phyloP scores from a whole-genome alignment of 176 grass and related monocot genomes.

The Ananas comosus region DNA sequence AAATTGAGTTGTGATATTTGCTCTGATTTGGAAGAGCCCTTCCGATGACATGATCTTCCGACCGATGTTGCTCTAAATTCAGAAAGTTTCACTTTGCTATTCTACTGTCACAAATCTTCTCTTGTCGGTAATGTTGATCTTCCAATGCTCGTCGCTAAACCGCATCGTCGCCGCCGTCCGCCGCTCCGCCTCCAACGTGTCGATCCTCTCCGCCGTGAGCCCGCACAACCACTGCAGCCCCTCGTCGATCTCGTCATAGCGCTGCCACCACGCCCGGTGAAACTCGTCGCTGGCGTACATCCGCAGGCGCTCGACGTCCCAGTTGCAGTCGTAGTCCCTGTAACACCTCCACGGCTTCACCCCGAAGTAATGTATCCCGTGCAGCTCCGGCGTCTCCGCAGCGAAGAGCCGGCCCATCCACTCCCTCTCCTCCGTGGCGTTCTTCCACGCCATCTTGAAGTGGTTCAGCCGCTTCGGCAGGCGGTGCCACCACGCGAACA shows the following conservation, averaged over 20 bases:
- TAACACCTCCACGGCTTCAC: slow-evolving; percentile 84
- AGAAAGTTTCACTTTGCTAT: neutral
- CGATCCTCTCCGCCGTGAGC: slow-evolving; percentile 48
- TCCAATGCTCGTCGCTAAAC: slow-evolving; percentile 52
- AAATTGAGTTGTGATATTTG: too few species aligned
- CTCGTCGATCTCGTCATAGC: slow-evolving; percentile 67
- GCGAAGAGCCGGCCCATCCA: slow-evolving; percentile 69
- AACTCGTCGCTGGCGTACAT: slow-evolving; percentile 73
- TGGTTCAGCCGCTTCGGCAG: slow-evolving; percentile 73
- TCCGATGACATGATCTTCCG: too few species aligned
- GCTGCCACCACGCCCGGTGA: slow-evolving; percentile 64
- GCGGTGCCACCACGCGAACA: slow-evolving; percentile 98
- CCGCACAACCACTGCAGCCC: slow-evolving; percentile 40
- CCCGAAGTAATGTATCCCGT: slow-evolving; percentile 73
- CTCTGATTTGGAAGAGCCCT: too few species aligned
- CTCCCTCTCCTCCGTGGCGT: slow-evolving; percentile 43
- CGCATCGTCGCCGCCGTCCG: slow-evolving; percentile 43
- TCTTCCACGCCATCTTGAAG: slow-evolving; percentile 92
- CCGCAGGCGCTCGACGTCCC: slow-evolving; percentile 50
- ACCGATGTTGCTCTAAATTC: too few species aligned
- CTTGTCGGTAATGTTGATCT: slow-evolving; percentile 57
- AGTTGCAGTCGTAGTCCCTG: slow-evolving; percentile 95
- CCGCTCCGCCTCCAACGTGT: slow-evolving; percentile 46
- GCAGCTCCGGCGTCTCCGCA: slow-evolving; percentile 52
- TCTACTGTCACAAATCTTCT: neutral